These are phyloP conservation scores for Aspergillus pseudoviridinutans DNA, from an alignment of 2,329 filamentous ascomycete species.

Conservation along the genomic window DNA sequence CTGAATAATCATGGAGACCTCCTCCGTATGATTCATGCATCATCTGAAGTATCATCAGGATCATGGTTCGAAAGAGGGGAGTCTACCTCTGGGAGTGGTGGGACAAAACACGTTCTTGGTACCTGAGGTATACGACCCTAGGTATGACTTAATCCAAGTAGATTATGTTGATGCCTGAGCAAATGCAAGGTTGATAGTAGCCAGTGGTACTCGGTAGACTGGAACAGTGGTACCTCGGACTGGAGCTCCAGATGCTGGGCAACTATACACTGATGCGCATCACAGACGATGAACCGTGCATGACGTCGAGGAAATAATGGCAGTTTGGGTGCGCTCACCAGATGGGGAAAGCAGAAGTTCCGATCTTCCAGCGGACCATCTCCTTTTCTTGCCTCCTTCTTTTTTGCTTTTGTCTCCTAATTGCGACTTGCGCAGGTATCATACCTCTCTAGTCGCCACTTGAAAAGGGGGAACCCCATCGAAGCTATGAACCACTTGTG, in stretches of 20 bases:
- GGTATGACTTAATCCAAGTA: not conserved
- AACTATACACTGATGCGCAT: not conserved
- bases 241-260: not conserved
- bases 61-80: not conserved
- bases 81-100: not conserved
- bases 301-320: conserved; percentile 14
- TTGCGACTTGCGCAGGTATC: not conserved
- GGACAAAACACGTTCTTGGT: not conserved
- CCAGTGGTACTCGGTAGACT: not conserved
- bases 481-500: conserved; percentile 11
- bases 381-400: conserved; percentile 7
- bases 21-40: not conserved
- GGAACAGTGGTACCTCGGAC: too few relatives aligned
- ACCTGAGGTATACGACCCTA: not conserved
- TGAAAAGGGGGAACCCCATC: conserved; percentile 7
- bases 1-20: not conserved
- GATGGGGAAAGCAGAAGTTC: conserved; percentile 4
- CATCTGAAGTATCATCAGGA: not conserved
- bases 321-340: not conserved
- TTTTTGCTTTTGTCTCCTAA: not conserved
- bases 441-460: not conserved
- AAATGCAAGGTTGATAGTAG: not conserved
- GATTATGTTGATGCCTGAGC: not conserved
- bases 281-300: conserved; percentile 16
- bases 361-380: conserved; percentile 4